Evolutionary conservation across 164 flowering plant species (phyloP).

Genomic region (Chimonanthus salicifolius): DNA sequence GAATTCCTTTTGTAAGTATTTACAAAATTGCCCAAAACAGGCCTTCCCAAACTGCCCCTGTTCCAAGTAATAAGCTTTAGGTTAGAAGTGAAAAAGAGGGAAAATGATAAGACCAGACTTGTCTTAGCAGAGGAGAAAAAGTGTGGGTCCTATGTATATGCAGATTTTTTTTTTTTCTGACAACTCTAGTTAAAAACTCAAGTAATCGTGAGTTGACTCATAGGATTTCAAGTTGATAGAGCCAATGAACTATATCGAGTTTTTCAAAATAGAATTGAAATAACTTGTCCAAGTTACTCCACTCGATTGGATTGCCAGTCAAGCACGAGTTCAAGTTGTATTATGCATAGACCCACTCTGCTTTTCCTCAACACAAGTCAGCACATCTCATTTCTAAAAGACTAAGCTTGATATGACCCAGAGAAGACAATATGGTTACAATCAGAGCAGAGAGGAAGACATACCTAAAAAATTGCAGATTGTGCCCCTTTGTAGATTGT

Average conservation of each 20-base stretch:
- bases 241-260: no score
- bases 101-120: background rate
- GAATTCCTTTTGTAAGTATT: background rate
- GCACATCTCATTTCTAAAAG: no score
- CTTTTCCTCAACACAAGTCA: no score
- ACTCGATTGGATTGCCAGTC: background rate
- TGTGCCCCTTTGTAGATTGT: background rate
- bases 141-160: background rate
- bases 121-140: background rate
- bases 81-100: background rate
- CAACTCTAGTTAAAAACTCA: no score
- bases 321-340: no score
- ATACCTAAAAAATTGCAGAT: constrained; percentile 1
- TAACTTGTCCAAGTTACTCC: no score
- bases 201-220: no score
- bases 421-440: no score
- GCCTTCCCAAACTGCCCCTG: background rate
- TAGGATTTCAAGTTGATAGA: no score
- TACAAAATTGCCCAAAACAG: background rate
- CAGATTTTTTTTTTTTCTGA: background rate
- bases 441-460: background rate
- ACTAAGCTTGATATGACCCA: no score
- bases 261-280: no score
- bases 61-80: background rate
- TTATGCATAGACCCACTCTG: no score